phyloP scores from a whole-genome alignment of 345 rosid genomes.

The Eucalyptus curtisii region DNA sequence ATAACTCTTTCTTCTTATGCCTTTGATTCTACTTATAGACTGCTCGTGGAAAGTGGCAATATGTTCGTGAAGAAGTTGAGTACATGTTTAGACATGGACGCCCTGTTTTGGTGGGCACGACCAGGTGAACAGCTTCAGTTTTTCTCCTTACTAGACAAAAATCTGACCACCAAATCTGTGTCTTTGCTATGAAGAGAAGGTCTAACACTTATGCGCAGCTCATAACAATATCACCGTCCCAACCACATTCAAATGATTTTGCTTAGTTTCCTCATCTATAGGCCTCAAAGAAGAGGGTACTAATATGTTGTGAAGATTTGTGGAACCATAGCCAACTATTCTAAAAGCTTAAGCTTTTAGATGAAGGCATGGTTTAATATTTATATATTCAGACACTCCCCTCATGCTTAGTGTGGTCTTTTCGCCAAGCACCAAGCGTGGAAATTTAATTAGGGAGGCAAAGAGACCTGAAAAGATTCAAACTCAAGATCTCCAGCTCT shows the following conservation, averaged over 20 bases:
- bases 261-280: neutral
- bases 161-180: neutral
- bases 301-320: neutral
- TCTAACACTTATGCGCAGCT: neutral
- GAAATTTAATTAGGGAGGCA: too few species aligned
- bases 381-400: too few species aligned
- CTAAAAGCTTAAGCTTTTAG: too few species aligned
- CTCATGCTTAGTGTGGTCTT: too few species aligned
- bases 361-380: too few species aligned
- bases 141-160: neutral
- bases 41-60: constrained; percentile 90
- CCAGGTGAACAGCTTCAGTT: constrained; percentile 44
- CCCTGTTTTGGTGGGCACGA: constrained; percentile 95
- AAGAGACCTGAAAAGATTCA: too few species aligned
- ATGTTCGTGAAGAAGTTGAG: constrained; percentile 81
- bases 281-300: neutral
- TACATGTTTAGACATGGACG: constrained; percentile 90
- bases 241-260: neutral
- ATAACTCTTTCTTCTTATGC: neutral
- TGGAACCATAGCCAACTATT: too few species aligned
- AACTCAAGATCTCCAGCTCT: too few species aligned
- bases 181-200: neutral
- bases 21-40: constrained; percentile 34
- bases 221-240: neutral
- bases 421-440: too few species aligned